Evolutionary conservation across 1,139 yeast genomes (phyloP).

Genomic region (Tardiomyces blankii): DNA sequence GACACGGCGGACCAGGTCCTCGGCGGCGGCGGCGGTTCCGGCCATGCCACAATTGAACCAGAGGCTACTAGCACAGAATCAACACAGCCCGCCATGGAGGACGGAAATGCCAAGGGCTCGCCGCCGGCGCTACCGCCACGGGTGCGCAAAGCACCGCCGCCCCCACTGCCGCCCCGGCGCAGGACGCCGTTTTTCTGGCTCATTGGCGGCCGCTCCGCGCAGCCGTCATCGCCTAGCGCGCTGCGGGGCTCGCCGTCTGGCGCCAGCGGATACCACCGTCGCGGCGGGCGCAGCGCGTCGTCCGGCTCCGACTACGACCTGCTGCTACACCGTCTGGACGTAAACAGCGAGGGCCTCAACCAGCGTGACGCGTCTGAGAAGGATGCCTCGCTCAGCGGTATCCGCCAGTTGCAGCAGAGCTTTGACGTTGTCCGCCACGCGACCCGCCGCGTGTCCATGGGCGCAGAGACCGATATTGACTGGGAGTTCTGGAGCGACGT

Average conservation of each 20-base stretch:
- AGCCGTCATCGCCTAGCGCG: constrained; percentile 2
- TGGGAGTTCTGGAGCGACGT: constrained; percentile 89
- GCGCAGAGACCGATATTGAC: constrained; percentile 30
- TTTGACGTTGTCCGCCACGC: constrained; percentile 33
- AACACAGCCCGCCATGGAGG: no score
- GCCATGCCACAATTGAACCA: no score
- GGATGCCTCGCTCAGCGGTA: constrained; percentile 48
- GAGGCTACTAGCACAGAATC: no score
- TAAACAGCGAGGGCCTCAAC: constrained; percentile 35
- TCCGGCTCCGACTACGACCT: constrained; percentile 33
- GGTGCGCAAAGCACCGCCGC: constrained; percentile 6
- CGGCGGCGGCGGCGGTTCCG: no score
- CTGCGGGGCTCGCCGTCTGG: constrained; percentile 18
- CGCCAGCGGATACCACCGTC: constrained; percentile 26
- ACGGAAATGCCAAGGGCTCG: not conserved
- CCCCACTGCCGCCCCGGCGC: constrained; percentile 23
- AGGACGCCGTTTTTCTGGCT: constrained; percentile 26
- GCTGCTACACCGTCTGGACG: constrained; percentile 38
- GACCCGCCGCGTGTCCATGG: not conserved
- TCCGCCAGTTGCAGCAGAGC: constrained; percentile 48
- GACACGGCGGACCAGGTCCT: no score
- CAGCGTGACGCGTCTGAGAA: constrained; percentile 24
- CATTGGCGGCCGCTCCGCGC: constrained; percentile 3
- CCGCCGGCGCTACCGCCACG: constrained; percentile 9
- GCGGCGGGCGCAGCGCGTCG: constrained; percentile 27